Evolutionary conservation across 1,139 yeast genomes (phyloP).

Genomic region (Pichia sp.): DNA sequence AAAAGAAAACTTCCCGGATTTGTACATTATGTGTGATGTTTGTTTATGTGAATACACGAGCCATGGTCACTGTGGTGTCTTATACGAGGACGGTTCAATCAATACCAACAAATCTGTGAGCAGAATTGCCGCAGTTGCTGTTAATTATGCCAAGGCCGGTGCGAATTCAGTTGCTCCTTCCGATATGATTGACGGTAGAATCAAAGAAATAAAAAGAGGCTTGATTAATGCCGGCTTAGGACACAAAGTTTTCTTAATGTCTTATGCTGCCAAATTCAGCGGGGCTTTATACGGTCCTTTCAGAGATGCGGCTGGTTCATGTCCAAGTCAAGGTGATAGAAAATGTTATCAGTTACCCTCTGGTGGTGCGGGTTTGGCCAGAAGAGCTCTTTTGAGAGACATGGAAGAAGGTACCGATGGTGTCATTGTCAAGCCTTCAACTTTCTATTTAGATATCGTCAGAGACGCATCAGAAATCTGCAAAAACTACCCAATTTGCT

Average conservation of each 20-base stretch:
- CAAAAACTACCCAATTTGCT: slow-evolving; percentile 80
- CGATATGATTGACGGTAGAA: slow-evolving; percentile 96
- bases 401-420: slow-evolving; percentile 94
- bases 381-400: slow-evolving; percentile 83
- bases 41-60: slow-evolving; percentile 94
- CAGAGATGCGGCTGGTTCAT: slow-evolving; percentile 93
- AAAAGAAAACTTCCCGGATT: slow-evolving; percentile 59
- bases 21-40: slow-evolving; percentile 88
- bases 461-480: slow-evolving; percentile 82
- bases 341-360: slow-evolving; percentile 90
- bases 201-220: slow-evolving; percentile 80
- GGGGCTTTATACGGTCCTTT: slow-evolving; percentile 95
- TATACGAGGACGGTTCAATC: slow-evolving; percentile 78
- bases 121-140: slow-evolving; percentile 91
- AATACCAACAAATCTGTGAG: slow-evolving; percentile 68
- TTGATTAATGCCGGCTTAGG: slow-evolving; percentile 78
- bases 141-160: slow-evolving; percentile 91
- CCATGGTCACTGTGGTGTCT: slow-evolving; percentile 95
- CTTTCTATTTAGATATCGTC: slow-evolving; percentile 87
- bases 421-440: slow-evolving; percentile 92
- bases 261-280: slow-evolving; percentile 89
- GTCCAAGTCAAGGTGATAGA: slow-evolving; percentile 88
- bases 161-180: slow-evolving; percentile 96
- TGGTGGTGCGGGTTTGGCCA: slow-evolving; percentile 88
- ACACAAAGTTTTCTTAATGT: slow-evolving; percentile 82